Percentiles rank a stretch among this genome's conserved stretches.
Conservation (phyloP, 1,284 basidiomycete species). For the Ceratorhiza oryzae-sativae region DNA sequence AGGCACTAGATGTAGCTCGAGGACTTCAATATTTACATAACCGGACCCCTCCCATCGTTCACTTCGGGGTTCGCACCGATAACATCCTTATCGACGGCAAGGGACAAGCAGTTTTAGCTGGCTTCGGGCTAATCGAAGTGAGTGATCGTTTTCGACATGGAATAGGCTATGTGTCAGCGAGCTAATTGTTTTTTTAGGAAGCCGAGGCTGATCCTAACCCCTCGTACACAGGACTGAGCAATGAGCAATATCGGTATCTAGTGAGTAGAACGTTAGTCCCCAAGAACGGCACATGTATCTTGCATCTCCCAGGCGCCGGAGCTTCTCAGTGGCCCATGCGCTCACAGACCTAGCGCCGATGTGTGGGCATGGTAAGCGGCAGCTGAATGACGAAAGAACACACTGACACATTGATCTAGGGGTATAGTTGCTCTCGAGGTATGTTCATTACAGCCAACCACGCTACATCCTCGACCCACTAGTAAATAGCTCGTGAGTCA, state of each 20-base stretch:
- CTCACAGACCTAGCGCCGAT: constrained; percentile 5
- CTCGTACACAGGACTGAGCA: neutral
- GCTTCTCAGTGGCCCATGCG: neutral
- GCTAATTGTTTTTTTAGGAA: neutral
- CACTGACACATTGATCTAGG: neutral
- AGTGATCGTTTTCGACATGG: no score
- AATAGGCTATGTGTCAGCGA: no score
- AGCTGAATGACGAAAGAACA: neutral
- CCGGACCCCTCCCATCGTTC: neutral
- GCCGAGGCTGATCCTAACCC: neutral
- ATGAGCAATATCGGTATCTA: neutral
- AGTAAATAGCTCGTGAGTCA: constrained; percentile 1
- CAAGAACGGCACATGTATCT: neutral
- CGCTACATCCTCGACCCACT: neutral
- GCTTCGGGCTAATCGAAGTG: neutral
- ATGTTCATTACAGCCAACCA: neutral
- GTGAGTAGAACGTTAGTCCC: neutral
- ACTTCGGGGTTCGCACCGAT: neutral
- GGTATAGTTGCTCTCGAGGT: constrained; percentile 21
- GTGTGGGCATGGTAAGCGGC: constrained; percentile 20
- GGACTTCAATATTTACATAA: neutral
- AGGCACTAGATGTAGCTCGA: neutral
- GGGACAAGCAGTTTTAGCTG: neutral
- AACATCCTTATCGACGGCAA: constrained; percentile 1
- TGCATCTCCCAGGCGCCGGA: neutral